Base-by-base conservation (phyloP, 2,329 filamentous ascomycete species). In the Diplodia mutila region DNA sequence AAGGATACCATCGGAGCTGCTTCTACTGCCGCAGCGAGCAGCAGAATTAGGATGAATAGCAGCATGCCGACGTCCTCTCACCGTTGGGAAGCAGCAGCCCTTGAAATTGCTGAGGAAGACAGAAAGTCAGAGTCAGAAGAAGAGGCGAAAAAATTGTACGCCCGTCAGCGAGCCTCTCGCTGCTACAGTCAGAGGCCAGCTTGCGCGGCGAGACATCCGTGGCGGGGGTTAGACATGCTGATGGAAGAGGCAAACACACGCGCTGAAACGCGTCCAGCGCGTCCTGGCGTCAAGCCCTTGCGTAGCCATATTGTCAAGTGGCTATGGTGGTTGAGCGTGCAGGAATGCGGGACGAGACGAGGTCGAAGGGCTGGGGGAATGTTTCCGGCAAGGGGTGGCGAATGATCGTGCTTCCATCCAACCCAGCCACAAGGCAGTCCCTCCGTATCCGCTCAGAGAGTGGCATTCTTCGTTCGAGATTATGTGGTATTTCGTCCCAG, bases 1-100 rank as follows among this genome's bases (percentile, higher is more conserved):
- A 94, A 94, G 55, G 82, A 82, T 64, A 80, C 73, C 53, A 77
- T 76, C 21, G 80, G 79, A 27, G 69, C 71, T 67, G 77, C 77
- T n/a, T 69, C 65, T 48, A 67, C 71, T 23, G 68, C 67, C 18
- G 68, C 66, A 59, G 68, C 61, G 39, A 75, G 68, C 25, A 74
- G 42, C 39, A 71, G 61, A 27, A 74, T 21, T 8, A 68, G 69
- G 27, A 69, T 66, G 55, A 72, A 37, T 61, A 69, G 69, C 72
- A 72, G 71, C 69, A 63, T 68, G 65, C 65, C 52, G 67, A 46
- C 54, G 49, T 34, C 59, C 34, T 53, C 32, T 39, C 53, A 21
- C 49, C 39, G 29, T 23, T 37, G 49, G 25, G 32, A 37, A 39
- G 54, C 29, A 16, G 23, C 27, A 21, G 49, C 65, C 48, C 65